A percentile compares a stretch with the other conserved stretches of the same genome.
Evolutionary conservation across 1,139 yeast species (phyloP).

Genomic region (Candida tunisiensis): DNA sequence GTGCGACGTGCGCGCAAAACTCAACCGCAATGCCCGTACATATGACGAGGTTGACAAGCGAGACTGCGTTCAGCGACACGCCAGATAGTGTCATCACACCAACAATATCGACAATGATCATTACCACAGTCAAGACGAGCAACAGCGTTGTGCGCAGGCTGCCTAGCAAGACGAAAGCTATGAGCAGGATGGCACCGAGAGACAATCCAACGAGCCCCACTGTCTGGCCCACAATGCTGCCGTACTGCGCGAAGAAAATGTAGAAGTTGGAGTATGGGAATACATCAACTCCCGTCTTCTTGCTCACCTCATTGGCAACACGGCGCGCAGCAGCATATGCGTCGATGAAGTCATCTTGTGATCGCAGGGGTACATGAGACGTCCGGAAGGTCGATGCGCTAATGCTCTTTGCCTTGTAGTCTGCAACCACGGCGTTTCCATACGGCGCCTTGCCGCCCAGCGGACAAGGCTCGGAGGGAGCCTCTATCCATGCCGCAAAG

Average conservation of each 20-base stretch:
- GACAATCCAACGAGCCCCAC: constrained; percentile 41
- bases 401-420: constrained; percentile 23
- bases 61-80: constrained; percentile 74
- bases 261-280: constrained; percentile 91
- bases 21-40: constrained; percentile 91
- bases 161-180: constrained; percentile 47
- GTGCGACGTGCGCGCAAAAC: constrained; percentile 73
- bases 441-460: constrained; percentile 94
- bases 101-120: constrained; percentile 56
- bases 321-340: constrained; percentile 68
- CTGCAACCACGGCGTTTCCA: constrained; percentile 34
- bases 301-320: constrained; percentile 41
- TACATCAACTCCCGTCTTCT: constrained; percentile 31
- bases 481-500: constrained; percentile 65
- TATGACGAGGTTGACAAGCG: constrained; percentile 73
- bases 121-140: constrained; percentile 38
- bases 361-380: constrained; percentile 63
- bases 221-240: constrained; percentile 41
- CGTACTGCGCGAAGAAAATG: constrained; percentile 81
- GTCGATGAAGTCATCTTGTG: constrained; percentile 69
- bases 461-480: constrained; percentile 86
- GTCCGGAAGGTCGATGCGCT: constrained; percentile 57
- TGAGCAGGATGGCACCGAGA: constrained; percentile 32
- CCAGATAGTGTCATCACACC: constrained; percentile 67
- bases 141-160: constrained; percentile 43